Evolutionary conservation across 441 rosid genomes (phyloP).

Genomic region (Populus tomentosa): DNA sequence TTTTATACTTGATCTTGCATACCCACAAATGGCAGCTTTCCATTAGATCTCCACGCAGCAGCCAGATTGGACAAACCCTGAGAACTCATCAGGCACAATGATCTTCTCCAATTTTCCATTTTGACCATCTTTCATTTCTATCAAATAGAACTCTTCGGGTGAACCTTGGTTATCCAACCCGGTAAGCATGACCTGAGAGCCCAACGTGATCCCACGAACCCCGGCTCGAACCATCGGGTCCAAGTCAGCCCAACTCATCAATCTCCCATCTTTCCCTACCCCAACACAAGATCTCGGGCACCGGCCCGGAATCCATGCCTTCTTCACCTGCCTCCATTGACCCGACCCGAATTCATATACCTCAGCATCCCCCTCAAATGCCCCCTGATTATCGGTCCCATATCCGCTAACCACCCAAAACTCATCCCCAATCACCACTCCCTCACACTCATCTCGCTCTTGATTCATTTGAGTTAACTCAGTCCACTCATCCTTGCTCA

Average conservation of each 20-base stretch:
- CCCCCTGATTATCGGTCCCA: conserved; percentile 43
- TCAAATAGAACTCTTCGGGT: conserved; percentile 25
- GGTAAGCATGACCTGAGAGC: conserved; percentile 22
- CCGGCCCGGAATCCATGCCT: conserved; percentile 32
- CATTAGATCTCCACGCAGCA: conserved; percentile 39
- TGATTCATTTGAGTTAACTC: conserved; percentile 37
- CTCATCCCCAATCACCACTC: conserved; percentile 33
- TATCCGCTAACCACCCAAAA: conserved; percentile 61
- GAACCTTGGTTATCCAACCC: conserved; percentile 41
- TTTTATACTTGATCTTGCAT: background rate
- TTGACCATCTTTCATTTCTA: conserved; percentile 17
- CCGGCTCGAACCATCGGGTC: conserved; percentile 22
- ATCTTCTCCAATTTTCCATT: conserved; percentile 27
- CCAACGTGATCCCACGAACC: conserved; percentile 27
- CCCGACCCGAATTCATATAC: conserved; percentile 20
- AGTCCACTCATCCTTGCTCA: conserved; percentile 37
- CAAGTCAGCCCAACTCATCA: conserved; percentile 25
- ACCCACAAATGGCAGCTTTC: background rate
- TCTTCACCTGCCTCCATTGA: conserved; percentile 37
- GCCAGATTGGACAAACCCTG: conserved; percentile 37
- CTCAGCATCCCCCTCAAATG: conserved; percentile 40
- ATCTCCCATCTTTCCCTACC: conserved; percentile 15
- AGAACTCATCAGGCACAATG: conserved; percentile 17
- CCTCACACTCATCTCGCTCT: conserved; percentile 56
- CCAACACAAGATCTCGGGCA: conserved; percentile 37